Percentiles rank a stretch among this genome's conserved stretches.
These are phyloP conservation scores for Tilletia caries DNA, from an alignment of 1,284 basidiomycete genomes.

Conservation along the genomic window DNA sequence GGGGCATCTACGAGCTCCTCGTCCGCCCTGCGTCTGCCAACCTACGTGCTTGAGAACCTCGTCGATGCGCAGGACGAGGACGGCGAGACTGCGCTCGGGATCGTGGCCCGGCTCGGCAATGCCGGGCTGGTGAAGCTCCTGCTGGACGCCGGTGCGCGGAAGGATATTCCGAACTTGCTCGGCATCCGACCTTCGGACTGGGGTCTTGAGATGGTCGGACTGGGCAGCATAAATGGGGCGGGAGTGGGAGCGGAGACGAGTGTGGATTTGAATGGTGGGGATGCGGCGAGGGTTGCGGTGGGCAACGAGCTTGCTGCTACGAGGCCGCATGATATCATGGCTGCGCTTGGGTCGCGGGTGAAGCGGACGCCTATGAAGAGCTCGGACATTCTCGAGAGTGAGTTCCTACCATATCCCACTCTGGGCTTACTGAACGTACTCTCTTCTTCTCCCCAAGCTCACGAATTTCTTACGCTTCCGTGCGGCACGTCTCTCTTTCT, in stretches of 20 bases:
- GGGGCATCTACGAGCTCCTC: background rate
- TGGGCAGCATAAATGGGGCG: background rate
- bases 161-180: constrained; percentile 84
- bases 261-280: constrained; percentile 12
- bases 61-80: constrained; percentile 92
- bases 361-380: constrained; percentile 73
- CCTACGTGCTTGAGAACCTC: constrained; percentile 52
- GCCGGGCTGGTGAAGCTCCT: constrained; percentile 79
- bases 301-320: constrained; percentile 33
- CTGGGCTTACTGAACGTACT: no score
- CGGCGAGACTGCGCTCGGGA: constrained; percentile 93
- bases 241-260: constrained; percentile 2
- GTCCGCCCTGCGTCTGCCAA: background rate
- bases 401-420: constrained; percentile 30
- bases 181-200: constrained; percentile 87
- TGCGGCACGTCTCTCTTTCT: background rate
- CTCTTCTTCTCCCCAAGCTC: no score
- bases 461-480: background rate
- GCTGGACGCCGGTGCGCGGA: constrained; percentile 89
- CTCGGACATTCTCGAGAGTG: constrained; percentile 81
- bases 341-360: constrained; percentile 51
- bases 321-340: constrained; percentile 64
- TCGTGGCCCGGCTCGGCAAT: constrained; percentile 90
- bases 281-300: constrained; percentile 22
- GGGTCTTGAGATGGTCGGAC: constrained; percentile 58